Evolutionary conservation across 2,329 filamentous ascomycete genomes (phyloP), one percentile per base, ranked within the genome.

Genomic region (Venturia asperata): DNA sequence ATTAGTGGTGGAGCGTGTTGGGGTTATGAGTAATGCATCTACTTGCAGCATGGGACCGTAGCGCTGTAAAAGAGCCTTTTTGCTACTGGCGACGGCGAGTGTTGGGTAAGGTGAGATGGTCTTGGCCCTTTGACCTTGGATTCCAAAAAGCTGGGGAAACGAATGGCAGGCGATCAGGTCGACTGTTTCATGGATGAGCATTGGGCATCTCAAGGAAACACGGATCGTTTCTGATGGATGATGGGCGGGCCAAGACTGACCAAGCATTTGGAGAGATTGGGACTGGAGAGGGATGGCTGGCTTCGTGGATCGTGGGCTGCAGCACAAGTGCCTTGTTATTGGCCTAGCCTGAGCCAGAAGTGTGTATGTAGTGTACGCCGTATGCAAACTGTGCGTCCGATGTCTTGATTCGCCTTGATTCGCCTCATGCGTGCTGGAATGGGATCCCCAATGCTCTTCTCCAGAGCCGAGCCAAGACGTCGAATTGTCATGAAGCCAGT

Each of bases 151-250:
- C 37, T 58, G 52, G 52, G 13, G 52, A 39, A 37, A n/a, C 27
- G 27, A 56, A 56, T 37, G 49, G 47, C 21, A 24, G 47, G 7
- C 17, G 42, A 45, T 45, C 15, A n/a, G 0, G 47, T 24, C 47
- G 52, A 58, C 37, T n/a, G 52, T 58, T 58, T 58, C 52, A 58
- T 37, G 52, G 52, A 34, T 58, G 52, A 19, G 52, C 27, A 37
- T 21, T 58, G 27, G 17, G 19, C 52, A 58, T 58, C 52, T 58
- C 52, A 5, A 37, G 27, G 52, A 58, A 58, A 58, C 52, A 58
- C 52, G 52, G 27, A 37, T n/a, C 5, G 52, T 58, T 58, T 52
- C 47, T 58, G 52, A 58, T 58, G 52, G 52, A 58, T 39, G 52
- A 58, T 39, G 13, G 52, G 37, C 15, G 9, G 52, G 52, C 52